Conservation (phyloP, 495 filamentous ascomycete genomes). For the Penicillium argentinense region DNA sequence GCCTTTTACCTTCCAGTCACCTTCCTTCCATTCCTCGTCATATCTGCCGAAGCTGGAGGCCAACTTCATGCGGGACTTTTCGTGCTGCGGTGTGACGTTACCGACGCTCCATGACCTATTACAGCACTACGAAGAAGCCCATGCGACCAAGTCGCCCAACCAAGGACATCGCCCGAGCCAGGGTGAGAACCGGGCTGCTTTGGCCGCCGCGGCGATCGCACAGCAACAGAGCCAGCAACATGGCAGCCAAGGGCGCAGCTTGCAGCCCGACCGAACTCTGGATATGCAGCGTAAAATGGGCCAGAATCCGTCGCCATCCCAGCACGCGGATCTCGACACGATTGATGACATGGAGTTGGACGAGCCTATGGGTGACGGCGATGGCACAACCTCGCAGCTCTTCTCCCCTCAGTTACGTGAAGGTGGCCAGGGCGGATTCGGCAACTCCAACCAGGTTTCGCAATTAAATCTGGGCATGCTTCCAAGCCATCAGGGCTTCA, state of each 20-base stretch:
- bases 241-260: conserved; percentile 39
- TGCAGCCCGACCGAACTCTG: conserved; percentile 41
- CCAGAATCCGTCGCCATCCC: conserved; percentile 41
- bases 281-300: conserved; percentile 47
- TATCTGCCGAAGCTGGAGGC: conserved; percentile 98
- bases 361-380: conserved; percentile 66
- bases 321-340: conserved; percentile 71
- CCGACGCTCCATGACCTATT: conserved; percentile 91
- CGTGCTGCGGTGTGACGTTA: conserved; percentile 84
- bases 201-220: conserved; percentile 55
- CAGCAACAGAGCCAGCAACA: conserved; percentile 57
- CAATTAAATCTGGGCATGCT: conserved; percentile 74
- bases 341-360: conserved; percentile 98
- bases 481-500: conserved; percentile 73
- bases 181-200: conserved; percentile 55
- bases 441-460: conserved; percentile 68
- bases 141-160: conserved; percentile 67
- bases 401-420: conserved; percentile 56
- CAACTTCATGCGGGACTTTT: conserved; percentile 94
- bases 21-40: conserved; percentile 95
- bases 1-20: conserved; percentile 84
- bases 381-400: conserved; percentile 62
- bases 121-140: conserved; percentile 93
- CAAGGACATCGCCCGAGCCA: conserved; percentile 56
- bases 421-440: conserved; percentile 60